Evolutionary conservation across 225 moss, liverwort and hornwort species (phyloP), one percentile per base, ranked within the genome.

Genomic region (Ulota crispa): DNA sequence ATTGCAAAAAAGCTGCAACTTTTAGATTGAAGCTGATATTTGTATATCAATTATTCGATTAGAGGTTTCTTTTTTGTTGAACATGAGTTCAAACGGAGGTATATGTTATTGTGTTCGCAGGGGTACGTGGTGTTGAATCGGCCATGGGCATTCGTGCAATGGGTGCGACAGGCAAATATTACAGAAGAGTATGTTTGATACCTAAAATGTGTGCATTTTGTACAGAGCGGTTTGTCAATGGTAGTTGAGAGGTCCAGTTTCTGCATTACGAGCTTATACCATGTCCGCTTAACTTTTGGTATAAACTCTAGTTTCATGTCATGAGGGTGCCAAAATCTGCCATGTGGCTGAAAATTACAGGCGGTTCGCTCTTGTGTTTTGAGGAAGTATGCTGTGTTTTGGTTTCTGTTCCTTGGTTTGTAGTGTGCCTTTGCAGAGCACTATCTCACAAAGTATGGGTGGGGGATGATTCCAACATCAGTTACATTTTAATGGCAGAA

Each of bases 111-210:
- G 28, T 78, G 70, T 68, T 34, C 74, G 56, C 92, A 95, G 94
- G 97, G 95, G 31, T 97, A 97, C 68, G 87, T 97, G 34, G 97
- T 97, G 65, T 81, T 97, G 81, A 97, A 97, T 79, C 89, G 97
- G 62, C 97, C 97, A 47, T 97, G 97, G 97, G 97, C 95, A 24
- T 97, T 97, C 60, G 97, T 97, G 70, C 97, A 97, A 85, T 97
- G 97, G 97, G 80, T 97, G 64, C 86, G 67, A 69, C 85, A 80
- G 78, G 91, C 93, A 52, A 85, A 89, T 70, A 93, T 97, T 47
- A 89, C 94, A 77, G 97, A 97, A 89, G 97, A 97, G 95, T 97
- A 92, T 73, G 96, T 88, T 26, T 73, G 55, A 53, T 52, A 23
- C n/a, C 21, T 23, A 72, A 66, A 36, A 78, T 67, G 45, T 79